These are phyloP conservation scores for Gaultheria prostrata DNA, from an alignment of 148 eudicot species.

Conservation along the genomic window DNA sequence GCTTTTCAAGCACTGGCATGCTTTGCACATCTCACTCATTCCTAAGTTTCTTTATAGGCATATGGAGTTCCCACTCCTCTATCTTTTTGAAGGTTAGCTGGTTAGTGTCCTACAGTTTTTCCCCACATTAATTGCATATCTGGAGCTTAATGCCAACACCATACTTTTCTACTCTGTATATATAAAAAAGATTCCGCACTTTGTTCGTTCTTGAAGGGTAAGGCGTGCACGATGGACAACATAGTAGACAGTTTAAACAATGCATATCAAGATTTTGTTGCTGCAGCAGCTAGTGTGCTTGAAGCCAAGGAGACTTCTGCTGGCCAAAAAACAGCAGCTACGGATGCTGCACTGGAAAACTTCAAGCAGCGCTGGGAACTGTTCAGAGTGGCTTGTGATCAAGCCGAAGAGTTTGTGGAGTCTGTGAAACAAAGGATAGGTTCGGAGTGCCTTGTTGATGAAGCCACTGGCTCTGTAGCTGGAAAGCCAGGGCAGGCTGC, in stretches of 20 bases:
- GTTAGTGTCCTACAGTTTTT: slow-evolving; percentile 38
- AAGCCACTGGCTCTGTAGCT: slow-evolving; percentile 69
- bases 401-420: slow-evolving; percentile 93
- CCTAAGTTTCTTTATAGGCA: background rate
- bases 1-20: background rate
- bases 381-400: slow-evolving; percentile 85
- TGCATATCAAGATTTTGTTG: slow-evolving; percentile 50
- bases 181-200: background rate
- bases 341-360: slow-evolving; percentile 76
- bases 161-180: background rate
- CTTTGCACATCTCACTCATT: background rate
- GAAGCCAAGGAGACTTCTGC: slow-evolving; percentile 65
- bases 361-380: slow-evolving; percentile 83
- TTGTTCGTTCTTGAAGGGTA: slow-evolving; percentile 13
- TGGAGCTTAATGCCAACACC: slow-evolving; percentile 50
- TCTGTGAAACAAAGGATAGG: slow-evolving; percentile 92
- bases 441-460: slow-evolving; percentile 90
- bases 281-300: slow-evolving; percentile 60
- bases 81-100: slow-evolving; percentile 18
- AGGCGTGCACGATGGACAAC: slow-evolving; percentile 34
- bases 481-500: slow-evolving; percentile 56
- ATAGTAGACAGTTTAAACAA: slow-evolving; percentile 41
- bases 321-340: slow-evolving; percentile 57
- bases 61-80: slow-evolving; percentile 5
- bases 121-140: slow-evolving; percentile 24